phyloP scores from a whole-genome alignment of 331 rosid species.

The Arachis monticola region DNA sequence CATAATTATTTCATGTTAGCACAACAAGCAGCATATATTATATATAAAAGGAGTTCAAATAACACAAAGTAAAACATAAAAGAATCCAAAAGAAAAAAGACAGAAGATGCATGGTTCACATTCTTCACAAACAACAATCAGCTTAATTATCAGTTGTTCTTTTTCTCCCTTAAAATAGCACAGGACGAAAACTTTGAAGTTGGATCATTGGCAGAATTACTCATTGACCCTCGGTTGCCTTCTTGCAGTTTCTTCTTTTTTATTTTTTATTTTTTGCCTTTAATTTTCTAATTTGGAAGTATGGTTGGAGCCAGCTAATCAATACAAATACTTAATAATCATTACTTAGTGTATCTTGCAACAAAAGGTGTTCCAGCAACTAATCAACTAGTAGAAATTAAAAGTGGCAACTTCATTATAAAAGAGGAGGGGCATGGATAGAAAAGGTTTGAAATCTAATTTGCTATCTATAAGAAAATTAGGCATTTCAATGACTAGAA shows the following conservation, averaged over 20 bases:
- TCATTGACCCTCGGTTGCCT: conserved; percentile 1
- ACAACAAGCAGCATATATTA: neutral
- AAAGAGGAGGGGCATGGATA: conserved; percentile 16
- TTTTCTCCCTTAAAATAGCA: neutral
- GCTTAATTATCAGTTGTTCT: neutral
- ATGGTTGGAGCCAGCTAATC: neutral
- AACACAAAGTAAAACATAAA: neutral
- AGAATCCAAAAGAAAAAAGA: neutral
- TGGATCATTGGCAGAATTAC: neutral
- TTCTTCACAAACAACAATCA: conserved; percentile 20
- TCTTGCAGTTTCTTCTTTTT: neutral
- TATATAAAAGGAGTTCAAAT: neutral
- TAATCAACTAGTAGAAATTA: neutral
- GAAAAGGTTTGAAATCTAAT: conserved; percentile 28
- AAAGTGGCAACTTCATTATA: conserved; percentile 32
- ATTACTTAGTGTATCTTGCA: neutral
- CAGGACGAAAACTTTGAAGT: neutral
- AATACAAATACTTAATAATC: neutral
- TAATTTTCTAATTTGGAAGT: conserved; percentile 11
- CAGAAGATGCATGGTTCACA: neutral
- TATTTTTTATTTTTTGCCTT: neutral
- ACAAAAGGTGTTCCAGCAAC: neutral
- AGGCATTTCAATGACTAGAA: neutral
- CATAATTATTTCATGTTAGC: conserved; percentile 16
- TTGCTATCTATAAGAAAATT: conserved; percentile 7